phyloP scores from a whole-genome alignment of 2,329 filamentous ascomycete species.

The Clarireedia homoeocarpa region DNA sequence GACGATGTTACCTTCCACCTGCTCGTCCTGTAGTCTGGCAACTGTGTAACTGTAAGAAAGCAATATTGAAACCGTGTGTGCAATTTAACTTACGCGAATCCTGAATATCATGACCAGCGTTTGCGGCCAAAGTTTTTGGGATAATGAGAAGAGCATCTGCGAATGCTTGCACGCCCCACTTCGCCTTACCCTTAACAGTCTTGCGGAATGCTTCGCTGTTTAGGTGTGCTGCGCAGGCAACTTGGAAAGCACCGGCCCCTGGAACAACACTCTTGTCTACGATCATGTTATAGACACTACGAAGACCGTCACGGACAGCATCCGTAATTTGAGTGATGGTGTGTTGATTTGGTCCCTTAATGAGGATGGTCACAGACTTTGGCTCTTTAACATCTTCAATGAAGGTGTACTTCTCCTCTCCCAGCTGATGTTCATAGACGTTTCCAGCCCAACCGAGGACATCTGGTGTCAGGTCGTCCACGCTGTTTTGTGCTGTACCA shows the following conservation, averaged over 20 bases:
- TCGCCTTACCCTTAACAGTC: constrained; percentile 94
- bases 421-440: constrained; percentile 94
- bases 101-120: constrained; percentile 93
- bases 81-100: constrained; percentile 65
- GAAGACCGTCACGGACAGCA: constrained; percentile 86
- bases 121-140: constrained; percentile 93
- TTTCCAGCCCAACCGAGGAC: constrained; percentile 91
- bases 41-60: constrained; percentile 43
- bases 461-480: constrained; percentile 83
- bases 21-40: constrained; percentile 78
- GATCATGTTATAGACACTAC: constrained; percentile 99
- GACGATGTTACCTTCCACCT: constrained; percentile 73
- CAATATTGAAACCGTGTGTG: background rate
- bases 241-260: constrained; percentile 90
- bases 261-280: constrained; percentile 96
- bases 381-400: constrained; percentile 97
- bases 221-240: constrained; percentile 82
- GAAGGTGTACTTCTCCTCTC: constrained; percentile 99
- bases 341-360: constrained; percentile 96
- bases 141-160: constrained; percentile 92
- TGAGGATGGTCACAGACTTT: constrained; percentile 93
- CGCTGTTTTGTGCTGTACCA: constrained; percentile 87
- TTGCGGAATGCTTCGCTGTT: constrained; percentile 80
- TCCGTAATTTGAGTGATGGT: constrained; percentile 96
- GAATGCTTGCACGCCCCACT: constrained; percentile 91